Evolutionary conservation across 2,329 filamentous ascomycete species (phyloP), one percentile per base, ranked within the genome.

Genomic region (Fusarium bactridioides): DNA sequence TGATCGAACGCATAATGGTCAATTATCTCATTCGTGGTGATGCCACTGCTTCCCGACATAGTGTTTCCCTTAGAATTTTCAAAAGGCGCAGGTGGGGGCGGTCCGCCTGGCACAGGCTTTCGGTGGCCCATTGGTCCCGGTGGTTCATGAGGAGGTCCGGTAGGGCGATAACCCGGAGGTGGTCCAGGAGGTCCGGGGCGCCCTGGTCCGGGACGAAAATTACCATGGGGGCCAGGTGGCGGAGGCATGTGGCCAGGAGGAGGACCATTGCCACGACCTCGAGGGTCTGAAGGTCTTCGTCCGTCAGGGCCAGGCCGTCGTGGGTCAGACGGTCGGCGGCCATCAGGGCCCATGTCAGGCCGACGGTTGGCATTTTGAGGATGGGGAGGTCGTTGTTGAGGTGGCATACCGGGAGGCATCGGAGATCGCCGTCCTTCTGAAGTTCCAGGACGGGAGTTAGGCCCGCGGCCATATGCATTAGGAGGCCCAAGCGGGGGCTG

Each of bases 1-100:
- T 78, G 76, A 19, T 82, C 79, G 13, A 74, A 78, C 8, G 78
- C 78, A 58, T 82, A 82, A 45, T 82, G 81, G n/a, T 82, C 81
- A 38, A 82, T 82, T 38, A 82, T 82, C n/a, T 81, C 78, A 41
- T 82, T 81, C 8, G 81, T 76, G 4, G 79, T 82, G 10, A 81
- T 77, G 21, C 77, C 67, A 38, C 75, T 78, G 45, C 74, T 82
- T 9, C 63, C 61, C 3, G 73, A 78, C 51, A 73, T 79, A 18
- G 62, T 76, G 25, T 65, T 75, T 19, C 67, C 56, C 25, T 78
- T 78, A 9, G 65, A 65, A 33, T 68, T 72, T 15, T 73, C 66
- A 16, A 70, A 73, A 25, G 76, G 76, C 27, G 68, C 65, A 23
- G 73, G 44, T 29, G 62, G 61, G 5, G 44, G 18, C n/a, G 64